phyloP scores from a whole-genome alignment of 768 basidiomycete species.

The Calocera viscosa region DNA sequence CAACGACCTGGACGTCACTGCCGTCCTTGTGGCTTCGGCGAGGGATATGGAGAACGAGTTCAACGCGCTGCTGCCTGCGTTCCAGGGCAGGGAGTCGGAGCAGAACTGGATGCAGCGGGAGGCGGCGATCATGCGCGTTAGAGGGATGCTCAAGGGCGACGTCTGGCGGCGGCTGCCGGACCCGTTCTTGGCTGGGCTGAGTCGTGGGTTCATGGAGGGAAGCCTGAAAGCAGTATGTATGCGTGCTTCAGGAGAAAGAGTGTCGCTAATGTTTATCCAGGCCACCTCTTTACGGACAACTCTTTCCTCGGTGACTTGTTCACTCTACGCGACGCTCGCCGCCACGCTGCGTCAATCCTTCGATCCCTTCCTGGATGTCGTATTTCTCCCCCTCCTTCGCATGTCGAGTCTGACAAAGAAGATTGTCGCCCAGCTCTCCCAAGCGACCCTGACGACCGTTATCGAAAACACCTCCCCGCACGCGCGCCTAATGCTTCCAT shows the following conservation, averaged over 20 bases:
- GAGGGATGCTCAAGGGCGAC: conserved; percentile 83
- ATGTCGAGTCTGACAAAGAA: conserved; percentile 92
- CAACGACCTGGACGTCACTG: background rate
- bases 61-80: conserved; percentile 58
- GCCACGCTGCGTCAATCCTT: conserved; percentile 49
- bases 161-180: conserved; percentile 63
- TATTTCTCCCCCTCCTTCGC: conserved; percentile 64
- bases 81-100: conserved; percentile 88
- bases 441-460: conserved; percentile 53
- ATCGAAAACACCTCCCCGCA: conserved; percentile 58
- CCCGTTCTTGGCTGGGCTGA: conserved; percentile 59
- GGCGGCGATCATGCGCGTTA: conserved; percentile 56
- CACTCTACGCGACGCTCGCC: conserved; percentile 64
- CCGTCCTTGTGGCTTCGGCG: conserved; percentile 48
- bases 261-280: conserved; percentile 9
- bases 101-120: conserved; percentile 89
- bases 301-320: conserved; percentile 64
- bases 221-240: conserved; percentile 69
- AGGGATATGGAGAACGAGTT: conserved; percentile 82
- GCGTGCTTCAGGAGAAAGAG: background rate
- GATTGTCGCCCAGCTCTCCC: conserved; percentile 75
- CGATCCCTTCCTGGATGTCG: conserved; percentile 66
- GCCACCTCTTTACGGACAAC: conserved; percentile 47
- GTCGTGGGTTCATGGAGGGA: conserved; percentile 65
- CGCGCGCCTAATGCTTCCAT: conserved; percentile 53